Base-by-base conservation (phyloP, 805 yeast species). In the Ogataea trehaloabstinens region DNA sequence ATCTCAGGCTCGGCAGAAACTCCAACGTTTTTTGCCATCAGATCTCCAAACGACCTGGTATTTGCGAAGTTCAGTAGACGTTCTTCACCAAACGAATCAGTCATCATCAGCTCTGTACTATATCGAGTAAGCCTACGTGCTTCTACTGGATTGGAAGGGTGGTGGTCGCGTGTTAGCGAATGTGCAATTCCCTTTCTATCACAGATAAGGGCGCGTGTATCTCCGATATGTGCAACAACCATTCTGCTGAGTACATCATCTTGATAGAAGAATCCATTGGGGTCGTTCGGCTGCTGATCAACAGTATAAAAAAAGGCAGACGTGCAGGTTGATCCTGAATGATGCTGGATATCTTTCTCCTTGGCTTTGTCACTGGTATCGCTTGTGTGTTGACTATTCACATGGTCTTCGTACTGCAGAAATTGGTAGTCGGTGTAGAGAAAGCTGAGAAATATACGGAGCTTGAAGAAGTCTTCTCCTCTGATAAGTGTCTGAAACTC, bases 1-100 rank as follows among this genome's bases (percentile, higher is more conserved):
- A 93, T 70, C 45, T 93, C 97, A 0, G 99, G 99, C 64, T 93
- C 98, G 11, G 96, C 87, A 0, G 90, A 72, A 1, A 93, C 79
- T 0, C 99, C 99, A 57, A 79, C 76, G 25, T 82, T 71, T 61
- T 93, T 93, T 38, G 80, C 95, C 19, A 72, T 68, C 12, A 81
- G 54, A 63, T 93, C 99, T 28, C 99, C 99, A 71, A 93, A 93
- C 1, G 96, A 73, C 48, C 99, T 73, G 2, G 99, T 93, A 55
- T 93, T 93, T 17, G 97, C 96, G 56, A 80, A 82, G 46, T 80
- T 74, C 40, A 77, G 52, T 52, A 82, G 90, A 41, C 98, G 60
- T 55, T 85, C 87, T 54, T 89, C 95, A 5, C 99, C 99, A 67
- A 90, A 91, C 3, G 96, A 83, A 58, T 91, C 98, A 5, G 85